Evolutionary conservation across 2,329 filamentous ascomycete genomes (phyloP).

Genomic region (Scolecobasidium constrictum): DNA sequence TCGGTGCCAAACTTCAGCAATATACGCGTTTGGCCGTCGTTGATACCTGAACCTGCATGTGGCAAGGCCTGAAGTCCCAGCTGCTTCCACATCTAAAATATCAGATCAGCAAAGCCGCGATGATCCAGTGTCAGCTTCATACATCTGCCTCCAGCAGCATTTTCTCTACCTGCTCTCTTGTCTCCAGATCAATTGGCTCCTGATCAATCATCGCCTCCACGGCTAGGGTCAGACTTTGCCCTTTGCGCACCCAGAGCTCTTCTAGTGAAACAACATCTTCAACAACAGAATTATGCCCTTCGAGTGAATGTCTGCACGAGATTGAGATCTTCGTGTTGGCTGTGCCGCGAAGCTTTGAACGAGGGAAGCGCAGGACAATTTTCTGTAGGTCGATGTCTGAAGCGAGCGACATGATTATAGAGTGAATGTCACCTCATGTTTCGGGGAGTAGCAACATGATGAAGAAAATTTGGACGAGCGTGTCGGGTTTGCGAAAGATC

Average conservation of each 20-base stretch:
- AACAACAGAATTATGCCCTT: neutral
- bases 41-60: neutral
- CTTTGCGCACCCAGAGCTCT: constrained; percentile 21
- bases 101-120: no score
- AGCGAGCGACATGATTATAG: neutral
- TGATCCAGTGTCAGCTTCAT: no score
- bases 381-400: constrained; percentile 12
- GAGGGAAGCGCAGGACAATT: constrained; percentile 12
- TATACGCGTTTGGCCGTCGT: no score
- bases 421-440: neutral
- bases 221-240: constrained; percentile 21
- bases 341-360: neutral
- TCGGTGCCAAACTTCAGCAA: neutral
- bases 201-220: constrained; percentile 18
- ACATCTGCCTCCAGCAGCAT: constrained; percentile 21
- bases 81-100: constrained; percentile 24
- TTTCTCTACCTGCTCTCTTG: constrained; percentile 16
- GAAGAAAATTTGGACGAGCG: neutral
- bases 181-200: constrained; percentile 15
- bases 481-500: neutral
- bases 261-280: neutral
- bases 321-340: neutral
- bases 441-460: neutral
- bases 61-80: constrained; percentile 19
- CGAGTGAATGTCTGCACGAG: neutral